Percentiles rank a stretch among this genome's conserved stretches.
Conservation (phyloP, 2,329 filamentous ascomycete species). For the Beauveria asiatica region DNA sequence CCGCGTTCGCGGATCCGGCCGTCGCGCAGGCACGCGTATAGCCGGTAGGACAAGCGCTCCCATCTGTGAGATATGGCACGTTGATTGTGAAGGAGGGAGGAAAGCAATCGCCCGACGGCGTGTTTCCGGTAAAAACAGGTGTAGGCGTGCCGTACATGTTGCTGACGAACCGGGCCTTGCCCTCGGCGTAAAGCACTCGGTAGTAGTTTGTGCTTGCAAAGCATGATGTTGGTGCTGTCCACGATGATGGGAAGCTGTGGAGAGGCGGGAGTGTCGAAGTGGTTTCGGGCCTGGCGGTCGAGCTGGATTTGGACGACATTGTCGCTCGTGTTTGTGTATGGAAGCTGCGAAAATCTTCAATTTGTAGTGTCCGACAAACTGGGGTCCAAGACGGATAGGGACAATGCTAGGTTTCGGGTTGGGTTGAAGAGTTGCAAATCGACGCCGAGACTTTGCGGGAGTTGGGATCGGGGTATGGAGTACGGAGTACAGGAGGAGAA, state of each 20-base stretch:
- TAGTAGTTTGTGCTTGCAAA: slow-evolving; percentile 11
- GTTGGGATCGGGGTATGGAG: not conserved
- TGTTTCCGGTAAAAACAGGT: slow-evolving; percentile 10
- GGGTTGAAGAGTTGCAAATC: not conserved
- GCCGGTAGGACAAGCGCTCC: slow-evolving; percentile 8
- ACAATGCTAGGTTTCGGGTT: not conserved
- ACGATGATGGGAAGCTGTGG: slow-evolving; percentile 9
- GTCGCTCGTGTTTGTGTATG: not conserved
- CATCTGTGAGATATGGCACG: slow-evolving; percentile 10
- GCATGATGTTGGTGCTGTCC: slow-evolving; percentile 12
- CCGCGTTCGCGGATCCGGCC: not conserved
- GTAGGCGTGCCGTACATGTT: slow-evolving; percentile 14
- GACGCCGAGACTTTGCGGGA: not conserved
- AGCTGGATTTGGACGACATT: not conserved
- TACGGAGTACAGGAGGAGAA: not conserved
- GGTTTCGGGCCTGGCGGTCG: not conserved
- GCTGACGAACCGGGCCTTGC: not conserved
- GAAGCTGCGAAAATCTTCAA: not conserved
- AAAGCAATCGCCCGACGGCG: slow-evolving; percentile 9
- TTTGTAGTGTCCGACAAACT: not conserved
- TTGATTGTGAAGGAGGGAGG: slow-evolving; percentile 10
- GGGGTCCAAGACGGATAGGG: not conserved
- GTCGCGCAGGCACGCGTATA: slow-evolving; percentile 14
- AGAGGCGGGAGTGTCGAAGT: not conserved
- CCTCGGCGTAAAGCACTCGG: not conserved